These are phyloP conservation scores for Leptodontidium sp. DNA, from an alignment of 2,329 filamentous ascomycete species.

Conservation along the genomic window DNA sequence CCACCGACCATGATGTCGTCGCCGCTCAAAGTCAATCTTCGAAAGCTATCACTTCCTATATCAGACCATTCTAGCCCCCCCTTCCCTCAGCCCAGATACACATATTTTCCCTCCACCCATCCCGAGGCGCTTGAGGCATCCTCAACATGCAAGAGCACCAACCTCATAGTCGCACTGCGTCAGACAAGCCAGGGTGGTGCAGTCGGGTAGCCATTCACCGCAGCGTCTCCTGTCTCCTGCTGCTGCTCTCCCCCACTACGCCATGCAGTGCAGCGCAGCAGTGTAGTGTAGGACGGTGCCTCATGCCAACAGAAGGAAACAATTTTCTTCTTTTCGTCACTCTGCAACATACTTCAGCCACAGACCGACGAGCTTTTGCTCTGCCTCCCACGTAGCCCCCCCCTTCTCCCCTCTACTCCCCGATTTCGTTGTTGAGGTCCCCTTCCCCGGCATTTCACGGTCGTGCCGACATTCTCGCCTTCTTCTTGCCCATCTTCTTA, in stretches of 20 bases:
- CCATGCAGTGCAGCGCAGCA: not conserved
- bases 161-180: slow-evolving; percentile 31
- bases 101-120: not conserved
- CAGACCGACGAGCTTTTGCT: not conserved
- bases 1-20: slow-evolving; percentile 8
- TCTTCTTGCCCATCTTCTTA: slow-evolving; percentile 22
- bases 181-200: slow-evolving; percentile 23
- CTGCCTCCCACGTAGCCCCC: slow-evolving; percentile 23
- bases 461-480: slow-evolving; percentile 11
- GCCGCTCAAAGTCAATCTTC: not conserved
- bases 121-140: slow-evolving; percentile 7
- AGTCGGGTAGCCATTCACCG: slow-evolving; percentile 27
- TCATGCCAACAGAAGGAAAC: slow-evolving; percentile 26
- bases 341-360: slow-evolving; percentile 7
- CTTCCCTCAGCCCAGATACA: slow-evolving; percentile 11
- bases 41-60: slow-evolving; percentile 8
- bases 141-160: slow-evolving; percentile 10
- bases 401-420: not conserved
- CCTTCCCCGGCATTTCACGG: slow-evolving; percentile 13
- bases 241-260: slow-evolving; percentile 25
- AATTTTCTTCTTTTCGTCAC: slow-evolving; percentile 33
- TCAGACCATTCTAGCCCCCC: slow-evolving; percentile 10
- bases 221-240: slow-evolving; percentile 15
- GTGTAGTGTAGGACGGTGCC: slow-evolving; percentile 3
- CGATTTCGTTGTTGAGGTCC: slow-evolving; percentile 20